These are phyloP conservation scores for Ophiorrhiza pumila DNA, from an alignment of 257 asterid species.

Conservation along the genomic window DNA sequence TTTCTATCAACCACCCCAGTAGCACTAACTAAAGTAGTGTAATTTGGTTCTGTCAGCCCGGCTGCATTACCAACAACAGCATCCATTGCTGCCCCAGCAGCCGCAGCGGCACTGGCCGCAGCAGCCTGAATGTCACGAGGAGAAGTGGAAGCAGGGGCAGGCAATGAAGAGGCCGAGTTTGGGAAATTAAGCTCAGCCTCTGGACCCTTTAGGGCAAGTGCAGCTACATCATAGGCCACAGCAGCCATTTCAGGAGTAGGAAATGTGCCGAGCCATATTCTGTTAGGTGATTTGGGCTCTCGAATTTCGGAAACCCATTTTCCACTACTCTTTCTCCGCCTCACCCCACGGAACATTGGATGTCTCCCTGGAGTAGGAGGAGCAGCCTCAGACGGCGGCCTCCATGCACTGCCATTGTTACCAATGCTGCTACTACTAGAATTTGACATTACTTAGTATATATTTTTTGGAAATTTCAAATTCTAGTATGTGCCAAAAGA, in stretches of 20 bases:
- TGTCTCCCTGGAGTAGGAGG: slow-evolving; percentile 30
- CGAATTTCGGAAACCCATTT: slow-evolving; percentile 70
- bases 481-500: slow-evolving; percentile 5
- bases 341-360: slow-evolving; percentile 50
- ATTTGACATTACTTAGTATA: slow-evolving; percentile 29
- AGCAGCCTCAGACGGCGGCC: slow-evolving; percentile 19
- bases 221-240: slow-evolving; percentile 51
- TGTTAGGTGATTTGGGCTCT: slow-evolving; percentile 47
- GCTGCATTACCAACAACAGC: slow-evolving; percentile 16
- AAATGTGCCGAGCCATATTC: slow-evolving; percentile 53
- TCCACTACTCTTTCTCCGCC: slow-evolving; percentile 46
- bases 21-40: too few relatives aligned
- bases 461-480: not conserved
- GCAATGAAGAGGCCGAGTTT: slow-evolving; percentile 34
- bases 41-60: not conserved
- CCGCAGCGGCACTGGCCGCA: slow-evolving; percentile 64
- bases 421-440: slow-evolving; percentile 14
- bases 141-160: slow-evolving; percentile 56
- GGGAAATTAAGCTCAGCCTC: slow-evolving; percentile 40
- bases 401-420: slow-evolving; percentile 8
- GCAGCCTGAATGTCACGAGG: slow-evolving; percentile 62
- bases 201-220: slow-evolving; percentile 41
- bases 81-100: slow-evolving; percentile 61
- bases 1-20: too few relatives aligned
- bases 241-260: slow-evolving; percentile 55